A percentile compares a stretch with the other conserved stretches of the same genome.
Evolutionary conservation across 2,329 filamentous ascomycete genomes (phyloP).

Genomic region (Fusarium chuoi): DNA sequence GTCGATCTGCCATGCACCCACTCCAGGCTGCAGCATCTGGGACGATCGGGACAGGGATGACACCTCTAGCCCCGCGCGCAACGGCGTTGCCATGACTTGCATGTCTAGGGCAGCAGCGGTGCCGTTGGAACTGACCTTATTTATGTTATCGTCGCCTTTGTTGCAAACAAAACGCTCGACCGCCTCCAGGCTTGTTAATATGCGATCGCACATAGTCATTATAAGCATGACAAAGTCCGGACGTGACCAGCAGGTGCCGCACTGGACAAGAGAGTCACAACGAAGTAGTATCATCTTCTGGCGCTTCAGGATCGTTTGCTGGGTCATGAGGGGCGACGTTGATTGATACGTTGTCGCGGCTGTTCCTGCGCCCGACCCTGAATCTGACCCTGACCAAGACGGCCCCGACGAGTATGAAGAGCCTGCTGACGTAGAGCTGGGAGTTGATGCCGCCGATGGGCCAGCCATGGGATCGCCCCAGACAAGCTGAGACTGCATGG

Average conservation of each 20-base stretch:
- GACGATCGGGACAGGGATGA: background rate
- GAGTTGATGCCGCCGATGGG: background rate
- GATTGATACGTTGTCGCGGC: accelerated
- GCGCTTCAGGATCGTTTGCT: background rate
- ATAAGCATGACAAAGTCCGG: background rate
- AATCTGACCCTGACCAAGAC: background rate
- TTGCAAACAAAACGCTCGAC: background rate
- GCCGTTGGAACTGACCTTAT: background rate
- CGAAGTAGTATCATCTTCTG: background rate
- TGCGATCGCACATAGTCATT: background rate
- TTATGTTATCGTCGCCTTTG: background rate
- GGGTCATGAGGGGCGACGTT: background rate
- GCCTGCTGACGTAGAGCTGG: background rate
- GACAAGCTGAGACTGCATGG: background rate
- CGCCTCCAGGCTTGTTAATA: background rate
- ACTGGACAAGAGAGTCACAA: background rate
- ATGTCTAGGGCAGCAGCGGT: background rate
- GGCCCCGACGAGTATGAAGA: background rate
- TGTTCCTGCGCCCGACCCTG: background rate
- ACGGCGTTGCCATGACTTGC: background rate
- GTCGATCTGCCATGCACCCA: background rate
- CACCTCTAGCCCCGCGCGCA: background rate
- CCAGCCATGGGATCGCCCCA: background rate
- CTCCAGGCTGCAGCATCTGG: background rate
- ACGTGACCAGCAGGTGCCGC: background rate